A percentile compares a stretch with the other conserved stretches of the same genome.
phyloP scores from a whole-genome alignment of 2,329 filamentous ascomycete genomes.

The Hawksworthiomyces lignivorus region DNA sequence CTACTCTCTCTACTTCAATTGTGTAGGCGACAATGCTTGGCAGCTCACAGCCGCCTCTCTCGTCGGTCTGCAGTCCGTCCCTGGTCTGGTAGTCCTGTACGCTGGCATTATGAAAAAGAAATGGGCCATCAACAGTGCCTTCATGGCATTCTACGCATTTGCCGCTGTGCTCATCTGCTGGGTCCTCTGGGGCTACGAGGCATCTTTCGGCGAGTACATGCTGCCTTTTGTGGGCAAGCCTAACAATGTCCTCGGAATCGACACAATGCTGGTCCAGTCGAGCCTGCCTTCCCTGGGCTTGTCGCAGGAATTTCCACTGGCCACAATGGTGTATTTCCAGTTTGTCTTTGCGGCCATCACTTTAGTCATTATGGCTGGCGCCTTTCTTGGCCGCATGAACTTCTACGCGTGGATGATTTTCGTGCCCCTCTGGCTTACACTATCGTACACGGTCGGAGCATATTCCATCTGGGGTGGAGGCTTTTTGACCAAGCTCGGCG shows the following conservation, averaged over 20 bases:
- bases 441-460: conserved; percentile 18
- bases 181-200: conserved; percentile 42
- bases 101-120: conserved; percentile 40
- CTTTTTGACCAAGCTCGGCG: conserved; percentile 31
- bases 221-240: conserved; percentile 40
- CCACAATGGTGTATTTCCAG: conserved; percentile 46
- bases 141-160: conserved; percentile 45
- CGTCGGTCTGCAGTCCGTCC: conserved; percentile 41
- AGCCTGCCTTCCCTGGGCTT: conserved; percentile 32
- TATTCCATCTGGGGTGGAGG: conserved; percentile 19
- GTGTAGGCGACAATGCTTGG: conserved; percentile 41
- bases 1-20: not conserved
- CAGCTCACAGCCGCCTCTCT: conserved; percentile 42
- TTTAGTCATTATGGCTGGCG: conserved; percentile 37
- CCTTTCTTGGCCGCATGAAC: conserved; percentile 40
- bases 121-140: conserved; percentile 41
- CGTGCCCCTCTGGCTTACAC: conserved; percentile 42
- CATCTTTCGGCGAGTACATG: conserved; percentile 41
- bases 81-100: conserved; percentile 41
- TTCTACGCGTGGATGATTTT: conserved; percentile 45
- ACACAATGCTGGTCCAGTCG: conserved; percentile 34
- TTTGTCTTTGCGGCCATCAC: conserved; percentile 47
- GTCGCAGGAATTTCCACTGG: conserved; percentile 33
- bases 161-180: conserved; percentile 38
- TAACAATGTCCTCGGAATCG: conserved; percentile 36